A percentile compares a stretch with the other conserved stretches of the same genome.
phyloP scores from a whole-genome alignment of 345 rosid species.

The Erodium maritimum region DNA sequence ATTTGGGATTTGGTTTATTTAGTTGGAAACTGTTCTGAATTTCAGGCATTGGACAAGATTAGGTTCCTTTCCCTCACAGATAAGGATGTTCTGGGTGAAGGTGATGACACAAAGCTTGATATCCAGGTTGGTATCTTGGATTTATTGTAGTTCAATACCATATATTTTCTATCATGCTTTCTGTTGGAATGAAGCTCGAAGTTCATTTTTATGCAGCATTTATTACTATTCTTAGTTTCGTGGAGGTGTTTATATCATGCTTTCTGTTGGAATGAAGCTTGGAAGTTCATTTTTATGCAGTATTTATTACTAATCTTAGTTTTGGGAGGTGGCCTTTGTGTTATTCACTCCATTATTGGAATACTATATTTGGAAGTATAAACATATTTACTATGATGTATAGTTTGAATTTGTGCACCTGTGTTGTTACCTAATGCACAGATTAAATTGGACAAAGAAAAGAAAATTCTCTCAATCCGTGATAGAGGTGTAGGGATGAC shows the following conservation, averaged over 20 bases:
- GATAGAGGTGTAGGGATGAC: constrained; percentile 99
- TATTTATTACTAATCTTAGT: no score
- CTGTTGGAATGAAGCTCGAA: no score
- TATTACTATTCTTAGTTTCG: no score
- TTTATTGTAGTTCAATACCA: no score
- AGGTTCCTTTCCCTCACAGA: constrained; percentile 92
- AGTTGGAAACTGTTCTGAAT: constrained; percentile 6
- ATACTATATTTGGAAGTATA: no score
- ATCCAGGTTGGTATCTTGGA: constrained; percentile 62
- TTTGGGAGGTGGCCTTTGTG: no score
- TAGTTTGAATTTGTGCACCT: background rate
- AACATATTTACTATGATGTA: background rate
- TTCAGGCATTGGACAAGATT: constrained; percentile 87
- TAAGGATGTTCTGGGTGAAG: constrained; percentile 87
- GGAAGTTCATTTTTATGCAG: no score
- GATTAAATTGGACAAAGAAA: constrained; percentile 91
- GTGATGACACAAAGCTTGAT: constrained; percentile 81
- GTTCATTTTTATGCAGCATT: no score
- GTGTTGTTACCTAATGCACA: constrained; percentile 17
- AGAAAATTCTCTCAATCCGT: constrained; percentile 72
- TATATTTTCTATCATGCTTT: no score
- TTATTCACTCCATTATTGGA: no score
- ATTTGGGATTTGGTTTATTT: background rate
- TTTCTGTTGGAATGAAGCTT: no score
- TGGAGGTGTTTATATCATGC: no score